Base-by-base conservation (phyloP, 148 eudicot species). In the Rhododendron simsii region DNA sequence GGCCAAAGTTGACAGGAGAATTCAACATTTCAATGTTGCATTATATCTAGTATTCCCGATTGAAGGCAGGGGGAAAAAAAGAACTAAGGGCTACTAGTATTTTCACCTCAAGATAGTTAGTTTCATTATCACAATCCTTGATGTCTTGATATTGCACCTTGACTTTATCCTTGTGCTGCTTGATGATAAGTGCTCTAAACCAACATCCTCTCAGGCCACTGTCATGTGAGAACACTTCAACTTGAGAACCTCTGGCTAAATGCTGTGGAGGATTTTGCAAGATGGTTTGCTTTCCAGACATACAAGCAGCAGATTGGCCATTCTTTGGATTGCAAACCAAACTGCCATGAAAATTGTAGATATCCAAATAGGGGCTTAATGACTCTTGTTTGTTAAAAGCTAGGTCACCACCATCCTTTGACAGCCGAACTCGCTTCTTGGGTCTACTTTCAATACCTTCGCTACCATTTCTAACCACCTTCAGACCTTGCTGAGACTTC, bases 181-280 rank as follows among this genome's bases (percentile, higher is more conserved):
- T 94, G 33, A 94, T 89, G 51, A 96, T 67, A 82, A 86, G 53
- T 47, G 96, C 98, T 84, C 93, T 89, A 77, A 95, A 96, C 99
- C 99, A 95, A 82, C 97, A 94, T 9, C 99, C 99, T 77, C 94
- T 91, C 71, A 96, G 87, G 86, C 98, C 99, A 92, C 99, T 96
- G 85, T 96, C 99, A 87, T 93, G 98, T 53, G 98, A 95, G 6
- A 96, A 90, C 59, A 95, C 92, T 90, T 96, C 99, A 84, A 96
- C 89, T 75, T 86, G 87, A 80, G 93, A 91, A 26, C 98, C 98
- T 80, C 93, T 78, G 15, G 75, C 76, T 14, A 90, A 88, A 74
- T 73, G 71, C 76, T 82, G 89, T 2, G 44, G 63, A 47, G 78
- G 71, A 74, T 77, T 50, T 18, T 69, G 87, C 65, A 57, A 6